phyloP scores from a whole-genome alignment of 2,329 filamentous ascomycete genomes.

The Ascochyta koolunga region DNA sequence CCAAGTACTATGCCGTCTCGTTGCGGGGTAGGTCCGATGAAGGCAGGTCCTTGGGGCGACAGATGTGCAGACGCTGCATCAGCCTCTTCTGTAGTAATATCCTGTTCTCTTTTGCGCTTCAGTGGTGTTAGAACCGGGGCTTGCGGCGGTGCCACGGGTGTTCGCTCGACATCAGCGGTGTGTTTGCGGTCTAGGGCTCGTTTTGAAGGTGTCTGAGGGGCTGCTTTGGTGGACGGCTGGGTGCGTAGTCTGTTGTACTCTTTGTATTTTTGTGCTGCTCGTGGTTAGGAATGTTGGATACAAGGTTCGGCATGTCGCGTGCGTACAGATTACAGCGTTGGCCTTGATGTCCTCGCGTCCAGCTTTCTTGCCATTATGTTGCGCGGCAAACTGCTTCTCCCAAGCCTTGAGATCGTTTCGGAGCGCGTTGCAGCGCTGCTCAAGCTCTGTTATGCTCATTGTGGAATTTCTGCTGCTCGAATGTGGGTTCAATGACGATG shows the following conservation, averaged over 20 bases:
- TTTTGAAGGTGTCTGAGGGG: constrained; percentile 43
- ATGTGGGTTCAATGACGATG: constrained; percentile 11
- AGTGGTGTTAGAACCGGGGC: constrained; percentile 32
- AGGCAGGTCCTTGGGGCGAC: constrained; percentile 40
- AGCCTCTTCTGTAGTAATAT: constrained; percentile 18
- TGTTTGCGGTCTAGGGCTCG: constrained; percentile 29
- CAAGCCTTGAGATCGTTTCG: constrained; percentile 75
- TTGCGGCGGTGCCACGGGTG: constrained; percentile 33
- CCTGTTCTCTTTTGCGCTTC: constrained; percentile 41
- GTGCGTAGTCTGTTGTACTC: constrained; percentile 70
- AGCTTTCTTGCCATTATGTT: constrained; percentile 71
- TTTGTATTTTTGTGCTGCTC: constrained; percentile 73
- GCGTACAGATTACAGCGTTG: constrained; percentile 71
- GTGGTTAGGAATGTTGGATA: constrained; percentile 17
- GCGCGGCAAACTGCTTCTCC: constrained; percentile 70
- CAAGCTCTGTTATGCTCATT: constrained; percentile 38
- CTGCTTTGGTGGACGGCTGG: constrained; percentile 33
- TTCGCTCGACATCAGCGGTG: constrained; percentile 28
- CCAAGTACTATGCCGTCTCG: constrained; percentile 78
- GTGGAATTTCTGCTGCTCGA: constrained; percentile 18
- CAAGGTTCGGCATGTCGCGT: constrained; percentile 5
- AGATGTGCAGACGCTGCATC: constrained; percentile 24
- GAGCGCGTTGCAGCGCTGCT: constrained; percentile 84
- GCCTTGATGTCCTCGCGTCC: constrained; percentile 77
- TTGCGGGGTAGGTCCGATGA: constrained; percentile 79